Percentiles rank a stretch among this genome's conserved stretches.
Conservation (phyloP, 306 rosid species). For the Dryas alaskensis region DNA sequence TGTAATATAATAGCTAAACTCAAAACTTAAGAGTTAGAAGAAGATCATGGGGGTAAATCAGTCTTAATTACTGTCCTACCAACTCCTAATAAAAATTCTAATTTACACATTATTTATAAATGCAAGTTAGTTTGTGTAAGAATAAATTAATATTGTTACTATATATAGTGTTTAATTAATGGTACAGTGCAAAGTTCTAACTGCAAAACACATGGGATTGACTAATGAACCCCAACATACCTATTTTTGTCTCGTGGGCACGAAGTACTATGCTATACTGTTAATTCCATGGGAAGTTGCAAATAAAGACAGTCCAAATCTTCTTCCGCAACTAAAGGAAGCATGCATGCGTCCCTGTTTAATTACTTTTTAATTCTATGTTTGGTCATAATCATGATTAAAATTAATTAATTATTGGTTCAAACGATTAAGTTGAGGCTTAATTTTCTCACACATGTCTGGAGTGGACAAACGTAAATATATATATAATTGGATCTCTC, state of each 20-base stretch:
- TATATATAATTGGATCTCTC: neutral
- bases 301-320: constrained; percentile 26
- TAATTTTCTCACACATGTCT: constrained; percentile 21
- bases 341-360: constrained; percentile 29
- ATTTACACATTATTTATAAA: too few species aligned
- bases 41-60: too few species aligned
- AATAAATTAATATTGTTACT: too few species aligned
- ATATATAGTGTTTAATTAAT: too few species aligned
- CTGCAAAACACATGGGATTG: constrained; percentile 9
- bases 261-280: constrained; percentile 21
- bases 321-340: constrained; percentile 51
- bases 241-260: neutral
- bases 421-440: constrained; percentile 10
- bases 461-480: constrained; percentile 4
- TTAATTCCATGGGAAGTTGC: constrained; percentile 4
- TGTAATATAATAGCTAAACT: too few species aligned
- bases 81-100: too few species aligned
- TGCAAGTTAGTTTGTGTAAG: too few species aligned
- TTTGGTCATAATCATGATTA: neutral
- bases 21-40: too few species aligned
- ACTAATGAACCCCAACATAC: neutral
- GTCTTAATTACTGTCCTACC: too few species aligned
- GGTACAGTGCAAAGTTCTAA: neutral
- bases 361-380: neutral
- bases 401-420: neutral